Percentiles rank a stretch among this genome's conserved stretches.
phyloP scores from a whole-genome alignment of 441 rosid species.

The Euphorbia schlechtendalii region DNA sequence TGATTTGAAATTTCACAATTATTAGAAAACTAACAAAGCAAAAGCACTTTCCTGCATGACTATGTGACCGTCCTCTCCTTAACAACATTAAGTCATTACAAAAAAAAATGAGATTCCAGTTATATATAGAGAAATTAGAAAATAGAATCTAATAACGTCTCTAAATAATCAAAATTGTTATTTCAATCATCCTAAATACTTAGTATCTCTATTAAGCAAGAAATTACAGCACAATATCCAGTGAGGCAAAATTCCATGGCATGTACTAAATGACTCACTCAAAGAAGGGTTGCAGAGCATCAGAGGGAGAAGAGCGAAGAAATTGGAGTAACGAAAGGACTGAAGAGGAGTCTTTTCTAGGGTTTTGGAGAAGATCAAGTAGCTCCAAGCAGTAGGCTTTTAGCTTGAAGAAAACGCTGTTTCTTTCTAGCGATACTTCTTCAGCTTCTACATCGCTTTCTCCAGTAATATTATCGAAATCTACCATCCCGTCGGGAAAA shows the following conservation, averaged over 20 bases:
- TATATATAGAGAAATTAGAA: neutral
- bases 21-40: neutral
- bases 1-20: neutral
- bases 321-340: slow-evolving; percentile 42
- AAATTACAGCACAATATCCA: neutral
- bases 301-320: slow-evolving; percentile 45
- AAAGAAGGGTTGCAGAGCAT: slow-evolving; percentile 63
- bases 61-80: neutral
- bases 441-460: slow-evolving; percentile 9
- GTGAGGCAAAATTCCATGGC: neutral
- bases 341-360: slow-evolving; percentile 38
- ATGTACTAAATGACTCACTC: slow-evolving; percentile 35
- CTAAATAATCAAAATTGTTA: neutral
- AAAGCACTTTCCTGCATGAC: neutral
- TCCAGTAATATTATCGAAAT: neutral
- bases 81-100: no score
- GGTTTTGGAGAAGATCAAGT: slow-evolving; percentile 58
- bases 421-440: slow-evolving; percentile 28
- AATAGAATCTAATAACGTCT: neutral
- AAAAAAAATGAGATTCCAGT: neutral
- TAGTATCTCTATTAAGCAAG: neutral
- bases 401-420: slow-evolving; percentile 38
- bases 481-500: neutral
- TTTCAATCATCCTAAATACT: neutral
- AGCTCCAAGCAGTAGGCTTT: slow-evolving; percentile 59